Evolutionary conservation across 352 stramenopile genomes (phyloP).

Genomic region (Blastocystis sp.): DNA sequence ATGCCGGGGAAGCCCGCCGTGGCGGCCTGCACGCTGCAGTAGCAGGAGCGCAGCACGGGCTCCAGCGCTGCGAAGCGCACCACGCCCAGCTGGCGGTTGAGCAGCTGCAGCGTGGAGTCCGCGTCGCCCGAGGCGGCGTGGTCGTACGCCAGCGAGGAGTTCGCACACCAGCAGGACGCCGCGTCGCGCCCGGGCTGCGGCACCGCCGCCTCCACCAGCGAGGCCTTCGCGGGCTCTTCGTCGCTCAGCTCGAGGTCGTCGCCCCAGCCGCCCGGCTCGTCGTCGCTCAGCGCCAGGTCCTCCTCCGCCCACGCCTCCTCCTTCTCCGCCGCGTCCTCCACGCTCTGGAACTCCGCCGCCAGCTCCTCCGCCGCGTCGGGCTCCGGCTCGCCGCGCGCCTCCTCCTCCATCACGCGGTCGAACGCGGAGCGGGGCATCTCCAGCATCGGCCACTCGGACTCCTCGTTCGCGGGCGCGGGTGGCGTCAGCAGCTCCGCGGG

Average conservation of each 20-base stretch:
- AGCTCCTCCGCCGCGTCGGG: constrained; percentile 53
- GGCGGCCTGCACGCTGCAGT: constrained; percentile 78
- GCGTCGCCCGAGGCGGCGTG: constrained; percentile 92
- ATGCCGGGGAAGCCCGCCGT: constrained; percentile 81
- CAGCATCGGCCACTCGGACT: constrained; percentile 91
- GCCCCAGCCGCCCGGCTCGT: constrained; percentile 71
- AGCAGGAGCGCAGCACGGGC: constrained; percentile 81
- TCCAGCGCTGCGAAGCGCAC: constrained; percentile 94
- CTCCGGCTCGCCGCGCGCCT: constrained; percentile 50
- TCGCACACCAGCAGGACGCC: constrained; percentile 86
- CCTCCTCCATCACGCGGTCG: constrained; percentile 75
- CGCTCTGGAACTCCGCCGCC: constrained; percentile 67
- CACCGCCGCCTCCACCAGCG: constrained; percentile 73
- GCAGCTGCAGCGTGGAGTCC: constrained; percentile 90
- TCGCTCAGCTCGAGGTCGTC: constrained; percentile 80
- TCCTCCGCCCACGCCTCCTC: constrained; percentile 73
- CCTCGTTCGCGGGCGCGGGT: constrained; percentile 72
- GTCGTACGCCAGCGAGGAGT: constrained; percentile 92
- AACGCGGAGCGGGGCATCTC: constrained; percentile 83
- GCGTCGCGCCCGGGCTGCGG: constrained; percentile 83
- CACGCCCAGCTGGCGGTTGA: constrained; percentile 96
- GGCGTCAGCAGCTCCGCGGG: constrained; percentile 74
- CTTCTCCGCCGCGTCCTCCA: constrained; percentile 21
- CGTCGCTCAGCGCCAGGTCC: constrained; percentile 81
- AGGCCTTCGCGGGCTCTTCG: constrained; percentile 61